phyloP scores from a whole-genome alignment of 2,329 filamentous ascomycete genomes.

The Paramyrothecium roridum region DNA sequence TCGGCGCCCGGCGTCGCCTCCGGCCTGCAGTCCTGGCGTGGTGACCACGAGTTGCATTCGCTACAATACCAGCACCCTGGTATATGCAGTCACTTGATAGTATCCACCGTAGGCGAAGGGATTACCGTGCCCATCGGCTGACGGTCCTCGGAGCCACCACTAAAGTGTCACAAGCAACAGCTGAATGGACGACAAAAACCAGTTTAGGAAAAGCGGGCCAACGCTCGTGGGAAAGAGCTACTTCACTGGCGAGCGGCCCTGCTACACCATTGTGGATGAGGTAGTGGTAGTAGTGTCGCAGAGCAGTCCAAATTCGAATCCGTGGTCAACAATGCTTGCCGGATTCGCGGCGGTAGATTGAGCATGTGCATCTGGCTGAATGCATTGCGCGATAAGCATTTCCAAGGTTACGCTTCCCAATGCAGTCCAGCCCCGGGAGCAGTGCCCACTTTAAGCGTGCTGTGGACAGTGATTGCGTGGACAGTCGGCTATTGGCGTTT shows the following conservation, averaged over 20 bases:
- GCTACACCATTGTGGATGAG: neutral
- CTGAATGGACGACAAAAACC: neutral
- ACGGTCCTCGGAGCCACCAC: neutral
- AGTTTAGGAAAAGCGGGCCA: neutral
- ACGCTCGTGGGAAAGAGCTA: neutral
- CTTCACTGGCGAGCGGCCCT: neutral
- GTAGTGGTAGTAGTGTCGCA: no score
- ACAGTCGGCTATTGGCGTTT: neutral
- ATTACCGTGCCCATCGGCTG: neutral
- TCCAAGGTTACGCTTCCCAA: neutral
- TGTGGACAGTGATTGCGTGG: neutral
- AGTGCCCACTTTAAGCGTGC: neutral
- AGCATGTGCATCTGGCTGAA: neutral
- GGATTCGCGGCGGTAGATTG: neutral
- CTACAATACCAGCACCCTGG: neutral
- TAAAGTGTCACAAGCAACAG: neutral
- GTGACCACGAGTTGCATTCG: neutral
- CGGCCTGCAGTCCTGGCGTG: neutral
- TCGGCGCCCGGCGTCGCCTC: neutral
- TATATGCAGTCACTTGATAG: neutral
- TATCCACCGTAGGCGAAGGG: neutral
- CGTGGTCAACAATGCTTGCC: neutral
- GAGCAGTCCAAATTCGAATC: no score
- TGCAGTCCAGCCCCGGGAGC: neutral
- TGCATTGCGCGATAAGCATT: neutral